Evolutionary conservation across 345 rosid genomes (phyloP).

Genomic region (Lenwebbia sp.): DNA sequence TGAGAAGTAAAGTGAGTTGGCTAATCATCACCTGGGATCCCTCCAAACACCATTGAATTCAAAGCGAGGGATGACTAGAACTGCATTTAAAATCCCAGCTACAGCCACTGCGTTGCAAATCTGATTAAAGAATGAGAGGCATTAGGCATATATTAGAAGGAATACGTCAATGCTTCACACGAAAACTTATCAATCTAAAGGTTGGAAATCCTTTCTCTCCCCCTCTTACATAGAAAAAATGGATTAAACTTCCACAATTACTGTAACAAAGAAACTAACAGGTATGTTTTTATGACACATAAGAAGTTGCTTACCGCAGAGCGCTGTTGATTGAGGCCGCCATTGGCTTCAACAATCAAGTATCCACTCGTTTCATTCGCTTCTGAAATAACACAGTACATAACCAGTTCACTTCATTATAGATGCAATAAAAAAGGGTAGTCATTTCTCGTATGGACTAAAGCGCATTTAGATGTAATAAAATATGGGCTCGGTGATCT

Average conservation of each 20-base stretch:
- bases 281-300: not conserved
- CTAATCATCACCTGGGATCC: slow-evolving; percentile 59
- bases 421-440: not conserved
- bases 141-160: not conserved
- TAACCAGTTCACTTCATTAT: not conserved
- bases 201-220: not conserved
- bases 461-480: not conserved
- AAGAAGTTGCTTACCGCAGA: slow-evolving; percentile 52
- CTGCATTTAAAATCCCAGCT: slow-evolving; percentile 81
- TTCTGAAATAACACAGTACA: slow-evolving; percentile 2
- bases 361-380: slow-evolving; percentile 49
- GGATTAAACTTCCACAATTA: not conserved
- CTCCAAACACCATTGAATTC: slow-evolving; percentile 79
- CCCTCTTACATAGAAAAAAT: not conserved
- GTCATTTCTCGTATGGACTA: not conserved
- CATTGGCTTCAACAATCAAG: slow-evolving; percentile 83
- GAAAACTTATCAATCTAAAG: not conserved
- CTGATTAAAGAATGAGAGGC: slow-evolving; percentile 23
- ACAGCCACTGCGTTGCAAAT: slow-evolving; percentile 97
- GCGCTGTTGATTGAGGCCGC: slow-evolving; percentile 97
- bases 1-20: not conserved
- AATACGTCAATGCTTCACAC: not conserved
- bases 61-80: slow-evolving; percentile 67
- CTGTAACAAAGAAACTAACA: not conserved
- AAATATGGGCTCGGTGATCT: not conserved